Evolutionary conservation across 2,329 filamentous ascomycete genomes (phyloP), one percentile per base, ranked within the genome.

Genomic region (Rhytidhysteron rufulum): DNA sequence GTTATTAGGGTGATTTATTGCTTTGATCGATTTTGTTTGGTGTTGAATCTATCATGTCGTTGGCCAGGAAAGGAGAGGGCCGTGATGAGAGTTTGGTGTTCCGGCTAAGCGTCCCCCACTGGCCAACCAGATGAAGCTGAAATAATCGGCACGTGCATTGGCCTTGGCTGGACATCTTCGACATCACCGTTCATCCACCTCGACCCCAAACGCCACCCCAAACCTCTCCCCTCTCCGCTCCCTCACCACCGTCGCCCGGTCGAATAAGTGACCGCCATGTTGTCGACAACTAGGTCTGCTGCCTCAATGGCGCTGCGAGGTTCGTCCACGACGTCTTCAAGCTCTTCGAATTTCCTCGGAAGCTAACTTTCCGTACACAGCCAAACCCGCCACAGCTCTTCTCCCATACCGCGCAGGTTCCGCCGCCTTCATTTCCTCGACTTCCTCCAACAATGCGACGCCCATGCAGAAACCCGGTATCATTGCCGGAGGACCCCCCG

Each of bases 391-490:
- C 39, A 73, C 74, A 41, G 72, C 80, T 43, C 69, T 86, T 57
- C 63, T 83, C 45, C 79, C 82, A 50, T 79, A 82, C 66, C 77
- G 82, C 65, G 74, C 77, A 56, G 75, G 59, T 47, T 66, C 77
- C 56, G 74, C 78, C 48, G 79, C 81, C 54, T 75, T 78, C 54
- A 77, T 88, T 55, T 85, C 84, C 37, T 80, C 77, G 48, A 81
- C 81, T 35, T 72, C 79, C 44, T 76, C 79, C 58, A 83, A 79
- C 52, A 72, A 80, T 60, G 83, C 85, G 47, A 75, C 75, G 71
- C 74, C 47, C 58, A 78, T 46, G 71, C 77, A 54, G 72, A 79
- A 59, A 44, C 67, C 64, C 30, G 72, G 72, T 43, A 72, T 75
- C 44, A 70, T 79, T 31, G 63, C 63, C 63, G 77, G 69, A 53